Base-by-base conservation (phyloP, 2,329 filamentous ascomycete species). In the Plenodomus biglobosus region DNA sequence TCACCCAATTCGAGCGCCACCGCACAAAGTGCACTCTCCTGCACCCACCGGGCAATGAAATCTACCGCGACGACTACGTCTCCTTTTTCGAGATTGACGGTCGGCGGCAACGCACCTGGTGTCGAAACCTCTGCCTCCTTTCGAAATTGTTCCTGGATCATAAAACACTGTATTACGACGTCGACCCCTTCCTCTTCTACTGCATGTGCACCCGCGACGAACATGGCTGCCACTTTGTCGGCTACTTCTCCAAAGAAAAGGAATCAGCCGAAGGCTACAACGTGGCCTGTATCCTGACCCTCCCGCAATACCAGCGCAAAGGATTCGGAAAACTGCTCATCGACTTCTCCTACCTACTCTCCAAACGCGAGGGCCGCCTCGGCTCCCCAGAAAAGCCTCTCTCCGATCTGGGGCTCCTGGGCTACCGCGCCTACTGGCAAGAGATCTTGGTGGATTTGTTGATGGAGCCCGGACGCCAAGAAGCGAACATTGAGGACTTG, bases 201-300 rank as follows among this genome's bases (percentile, higher is more conserved):
- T 92, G 96, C 71, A 96, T 99, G 92, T 90, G 90, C 20, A 87
- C 86, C 35, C 85, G 88, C 59, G 89, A 92, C 56, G 90, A 95
- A 41, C 86, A 91, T 62, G 94, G 94, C 13, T 94, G 88, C 64
- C 94, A 97, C 66, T 82, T 99, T 41, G 89, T 99, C n/a, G 94
- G 94, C n/a, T 99, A 96, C 69, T 99, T 99, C 73, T 95, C 89
- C 46, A 99, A 99, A 70, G 94, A 99, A 72, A 99, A 99, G 62
- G 94, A 99, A 73, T 92, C 88, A 34, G 91, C 91, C 0, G 95
- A 99, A 64, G 90, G 89, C 22, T 99, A 97, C 80, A 99, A 99
- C 68, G 87, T 99, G 24, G 95, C 94, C 3, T 99, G 95, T 81
- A 99, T 99, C 69, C 78, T 99, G 50, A 99, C 94, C 0, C 79